Conservation (phyloP, 1,284 basidiomycete genomes). For the Apiotrichum veenhuisii region DNA sequence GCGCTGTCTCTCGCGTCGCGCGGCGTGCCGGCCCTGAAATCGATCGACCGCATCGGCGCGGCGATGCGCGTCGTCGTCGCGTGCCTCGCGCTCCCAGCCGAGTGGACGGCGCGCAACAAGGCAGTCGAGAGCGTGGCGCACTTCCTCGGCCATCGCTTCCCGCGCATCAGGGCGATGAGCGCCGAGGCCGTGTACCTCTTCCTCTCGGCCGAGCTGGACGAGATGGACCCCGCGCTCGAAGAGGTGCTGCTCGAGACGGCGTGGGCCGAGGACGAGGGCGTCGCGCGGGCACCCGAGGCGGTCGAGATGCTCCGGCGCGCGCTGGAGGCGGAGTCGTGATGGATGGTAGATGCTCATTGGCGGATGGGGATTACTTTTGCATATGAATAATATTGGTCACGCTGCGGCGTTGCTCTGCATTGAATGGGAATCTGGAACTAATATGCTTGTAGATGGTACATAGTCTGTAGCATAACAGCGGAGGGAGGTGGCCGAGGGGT, state of each 20-base stretch:
- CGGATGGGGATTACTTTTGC: too few species aligned
- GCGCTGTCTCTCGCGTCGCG: conserved; percentile 17
- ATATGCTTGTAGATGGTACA: too few species aligned
- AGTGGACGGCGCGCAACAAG: conserved; percentile 48
- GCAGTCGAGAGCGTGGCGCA: conserved; percentile 55
- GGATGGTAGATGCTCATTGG: not conserved
- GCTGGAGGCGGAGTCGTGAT: not conserved
- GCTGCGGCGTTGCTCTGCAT: too few species aligned
- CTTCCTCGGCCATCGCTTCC: conserved; percentile 73
- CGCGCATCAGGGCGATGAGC: conserved; percentile 68
- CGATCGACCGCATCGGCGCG: conserved; percentile 67
- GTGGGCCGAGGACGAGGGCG: conserved; percentile 55
- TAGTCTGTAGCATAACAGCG: too few species aligned
- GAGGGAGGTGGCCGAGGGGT: too few species aligned
- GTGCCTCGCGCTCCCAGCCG: conserved; percentile 9
- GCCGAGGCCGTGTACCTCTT: conserved; percentile 76
- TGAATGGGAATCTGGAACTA: too few species aligned
- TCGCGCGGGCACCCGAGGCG: conserved; percentile 12
- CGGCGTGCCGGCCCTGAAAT: conserved; percentile 58
- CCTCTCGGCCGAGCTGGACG: conserved; percentile 63
- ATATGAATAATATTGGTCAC: too few species aligned
- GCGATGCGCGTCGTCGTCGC: conserved; percentile 68
- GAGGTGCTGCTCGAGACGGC: conserved; percentile 73
- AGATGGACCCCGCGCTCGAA: conserved; percentile 68
- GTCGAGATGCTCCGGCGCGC: conserved; percentile 14